A percentile compares a stretch with the other conserved stretches of the same genome.
phyloP scores from a whole-genome alignment of 495 filamentous ascomycete species.

The Hypoxylon fragiforme region DNA sequence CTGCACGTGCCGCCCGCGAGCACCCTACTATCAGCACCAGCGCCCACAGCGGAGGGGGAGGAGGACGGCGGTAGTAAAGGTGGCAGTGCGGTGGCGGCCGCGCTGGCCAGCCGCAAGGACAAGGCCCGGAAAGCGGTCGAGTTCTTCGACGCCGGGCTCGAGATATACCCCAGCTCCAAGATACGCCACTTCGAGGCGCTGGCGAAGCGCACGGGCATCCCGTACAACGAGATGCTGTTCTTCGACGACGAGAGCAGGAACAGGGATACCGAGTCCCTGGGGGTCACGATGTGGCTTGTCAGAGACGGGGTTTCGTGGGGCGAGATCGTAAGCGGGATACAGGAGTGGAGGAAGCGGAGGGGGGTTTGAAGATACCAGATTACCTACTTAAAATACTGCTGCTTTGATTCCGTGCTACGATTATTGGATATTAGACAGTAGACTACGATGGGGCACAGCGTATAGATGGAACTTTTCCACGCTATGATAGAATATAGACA shows the following conservation, averaged over 20 bases:
- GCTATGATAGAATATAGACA: too few species aligned
- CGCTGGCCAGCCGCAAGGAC: conserved; percentile 27
- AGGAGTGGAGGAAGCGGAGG: conserved; percentile 78
- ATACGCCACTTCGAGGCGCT: conserved; percentile 78
- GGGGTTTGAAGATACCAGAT: conserved; percentile 46
- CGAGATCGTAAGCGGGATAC: conserved; percentile 79
- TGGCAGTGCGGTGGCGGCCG: conserved; percentile 5
- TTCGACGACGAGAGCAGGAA: conserved; percentile 95
- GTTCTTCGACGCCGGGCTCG: conserved; percentile 76
- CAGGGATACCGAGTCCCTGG: conserved; percentile 78
- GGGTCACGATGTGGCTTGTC: conserved; percentile 82
- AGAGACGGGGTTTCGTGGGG: conserved; percentile 75
- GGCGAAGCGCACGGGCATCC: conserved; percentile 64
- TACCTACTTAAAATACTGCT: too few species aligned
- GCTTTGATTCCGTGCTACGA: too few species aligned
- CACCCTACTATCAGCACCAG: conserved; percentile 1
- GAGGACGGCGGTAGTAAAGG: background rate
- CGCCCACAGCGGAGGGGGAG: background rate
- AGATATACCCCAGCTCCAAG: conserved; percentile 91
- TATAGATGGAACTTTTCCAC: too few species aligned
- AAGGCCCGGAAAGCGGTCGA: conserved; percentile 64
- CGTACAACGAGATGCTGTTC: conserved; percentile 87
- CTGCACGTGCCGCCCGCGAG: conserved; percentile 63
- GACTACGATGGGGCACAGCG: too few species aligned
- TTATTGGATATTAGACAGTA: too few species aligned